Base-by-base conservation (phyloP, 257 asterid species). In the Nicotiana noctiflora region DNA sequence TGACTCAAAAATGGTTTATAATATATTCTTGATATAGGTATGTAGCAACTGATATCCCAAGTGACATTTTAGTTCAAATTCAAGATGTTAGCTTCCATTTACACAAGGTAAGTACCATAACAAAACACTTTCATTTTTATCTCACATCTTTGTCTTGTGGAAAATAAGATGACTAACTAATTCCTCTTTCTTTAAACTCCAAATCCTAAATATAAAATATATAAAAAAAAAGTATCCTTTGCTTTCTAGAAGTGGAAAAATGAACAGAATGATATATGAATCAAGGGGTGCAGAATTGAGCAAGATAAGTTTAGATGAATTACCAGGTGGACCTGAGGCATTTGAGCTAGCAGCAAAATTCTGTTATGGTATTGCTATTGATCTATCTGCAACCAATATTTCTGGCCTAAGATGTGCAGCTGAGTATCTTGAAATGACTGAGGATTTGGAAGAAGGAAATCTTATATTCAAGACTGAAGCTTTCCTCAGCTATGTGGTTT, bases 351-450 rank as follows among this genome's bases (percentile, higher is more conserved):
- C 98, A 3, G 98, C 99, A 1, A 93, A 92, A 13, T 95, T 95
- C 94, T 95, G 98, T 86, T 95, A 95, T 56, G 98, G 98, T 7
- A 88, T 95, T 23, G 93, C 98, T 4, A 95, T 93, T 64, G 98
- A 95, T 86, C 84, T 95, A 76, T 85, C 95, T 4, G 98, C 98
- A 1, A 88, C 90, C 12, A 92, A 90, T 81, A 92, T 95, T 81
- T 95, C 99, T 27, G 97, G 99, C 61, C 86, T 95, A 14, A 84
- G 98, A 87, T 93, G 99, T 80, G 94, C 97, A 4, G 98, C 99
- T 0, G 99, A 95, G 88, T 93, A 91, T 80, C 83, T 95, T 7
- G 99, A 95, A 84, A 93, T 95, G 99, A 95, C 99, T 0, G 99
- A 95, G 87, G 99, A 95, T 81, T 87, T 95, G 68, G 99, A 93